Percentiles rank a stretch among this genome's conserved stretches.
Evolutionary conservation across 768 basidiomycete species (phyloP).

Genomic region (Dentipellis sp.): DNA sequence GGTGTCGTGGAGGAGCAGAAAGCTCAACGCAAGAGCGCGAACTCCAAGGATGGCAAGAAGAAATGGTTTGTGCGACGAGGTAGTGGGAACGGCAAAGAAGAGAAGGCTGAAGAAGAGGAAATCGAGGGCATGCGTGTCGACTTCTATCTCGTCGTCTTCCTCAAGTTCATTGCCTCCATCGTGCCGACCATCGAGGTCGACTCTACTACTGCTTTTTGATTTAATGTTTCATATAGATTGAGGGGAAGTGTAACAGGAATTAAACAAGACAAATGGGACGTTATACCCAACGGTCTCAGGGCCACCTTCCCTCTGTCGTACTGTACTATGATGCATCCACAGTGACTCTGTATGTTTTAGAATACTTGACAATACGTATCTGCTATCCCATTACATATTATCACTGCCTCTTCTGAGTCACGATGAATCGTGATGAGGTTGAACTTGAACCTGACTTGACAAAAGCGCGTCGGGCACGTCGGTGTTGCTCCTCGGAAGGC

Average conservation of each 20-base stretch:
- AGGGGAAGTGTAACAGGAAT: background rate
- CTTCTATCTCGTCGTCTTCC: conserved; percentile 95
- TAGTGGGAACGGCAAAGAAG: conserved; percentile 48
- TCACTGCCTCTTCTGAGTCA: no score
- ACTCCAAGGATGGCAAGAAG: conserved; percentile 45
- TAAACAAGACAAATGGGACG: background rate
- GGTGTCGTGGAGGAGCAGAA: conserved; percentile 79
- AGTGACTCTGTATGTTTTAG: background rate
- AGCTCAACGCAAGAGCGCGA: conserved; percentile 41
- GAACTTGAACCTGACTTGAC: background rate
- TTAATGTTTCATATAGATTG: background rate
- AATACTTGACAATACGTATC: conserved; percentile 1
- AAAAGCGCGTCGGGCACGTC: background rate
- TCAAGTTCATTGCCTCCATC: conserved; percentile 98
- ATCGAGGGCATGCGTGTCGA: conserved; percentile 92
- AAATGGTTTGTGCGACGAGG: conserved; percentile 79
- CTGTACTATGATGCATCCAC: background rate
- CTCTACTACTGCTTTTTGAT: conserved; percentile 56
- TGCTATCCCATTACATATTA: no score
- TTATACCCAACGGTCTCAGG: conserved; percentile 1
- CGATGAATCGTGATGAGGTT: no score
- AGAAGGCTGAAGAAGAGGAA: conserved; percentile 58
- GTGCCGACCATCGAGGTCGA: conserved; percentile 99
- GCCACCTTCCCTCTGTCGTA: background rate
- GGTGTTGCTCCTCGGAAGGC: background rate